Conservation (phyloP, 768 basidiomycete species). For the Pholiota microspora region DNA sequence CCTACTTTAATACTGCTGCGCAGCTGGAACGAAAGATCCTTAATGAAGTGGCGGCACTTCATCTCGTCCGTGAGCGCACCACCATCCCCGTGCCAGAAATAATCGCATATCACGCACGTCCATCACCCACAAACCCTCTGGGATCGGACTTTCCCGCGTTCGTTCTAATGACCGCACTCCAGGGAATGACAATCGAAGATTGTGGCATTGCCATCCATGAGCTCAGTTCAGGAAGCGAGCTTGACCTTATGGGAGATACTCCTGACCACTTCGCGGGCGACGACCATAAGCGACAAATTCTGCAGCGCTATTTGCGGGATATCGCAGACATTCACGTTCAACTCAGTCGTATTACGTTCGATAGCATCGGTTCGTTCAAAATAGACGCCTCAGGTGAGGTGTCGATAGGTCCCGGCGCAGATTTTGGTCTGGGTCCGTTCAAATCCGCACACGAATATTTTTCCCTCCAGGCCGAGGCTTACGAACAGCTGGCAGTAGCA, state of each 20-base stretch:
- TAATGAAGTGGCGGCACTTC: slow-evolving; percentile 42
- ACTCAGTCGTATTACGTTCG: slow-evolving; percentile 37
- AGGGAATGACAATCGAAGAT: slow-evolving; percentile 39
- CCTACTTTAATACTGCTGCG: slow-evolving; percentile 39
- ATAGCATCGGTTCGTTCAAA: slow-evolving; percentile 37
- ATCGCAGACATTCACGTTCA: slow-evolving; percentile 41
- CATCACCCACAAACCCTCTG: slow-evolving; percentile 33
- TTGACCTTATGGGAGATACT: slow-evolving; percentile 17
- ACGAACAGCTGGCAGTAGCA: slow-evolving; percentile 36
- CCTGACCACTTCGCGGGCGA: slow-evolving; percentile 31
- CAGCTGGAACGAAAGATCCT: slow-evolving; percentile 42
- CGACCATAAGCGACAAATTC: slow-evolving; percentile 32
- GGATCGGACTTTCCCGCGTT: slow-evolving; percentile 38
- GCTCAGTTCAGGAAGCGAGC: slow-evolving; percentile 20
- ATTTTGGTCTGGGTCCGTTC: slow-evolving; percentile 42
- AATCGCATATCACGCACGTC: slow-evolving; percentile 33
- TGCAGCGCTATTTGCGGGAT: slow-evolving; percentile 36
- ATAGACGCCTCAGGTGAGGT: slow-evolving; percentile 33
- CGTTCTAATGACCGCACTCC: slow-evolving; percentile 39
- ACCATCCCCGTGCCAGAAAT: slow-evolving; percentile 39
- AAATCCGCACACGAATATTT: slow-evolving; percentile 38
- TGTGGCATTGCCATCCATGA: slow-evolving; percentile 37
- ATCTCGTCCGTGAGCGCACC: slow-evolving; percentile 37
- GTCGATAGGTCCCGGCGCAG: slow-evolving; percentile 36
- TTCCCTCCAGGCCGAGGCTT: slow-evolving; percentile 36